These are phyloP conservation scores for Martensiomyces pterosporus DNA, from an alignment of 192 early-diverging fungal genomes.

Conservation along the genomic window DNA sequence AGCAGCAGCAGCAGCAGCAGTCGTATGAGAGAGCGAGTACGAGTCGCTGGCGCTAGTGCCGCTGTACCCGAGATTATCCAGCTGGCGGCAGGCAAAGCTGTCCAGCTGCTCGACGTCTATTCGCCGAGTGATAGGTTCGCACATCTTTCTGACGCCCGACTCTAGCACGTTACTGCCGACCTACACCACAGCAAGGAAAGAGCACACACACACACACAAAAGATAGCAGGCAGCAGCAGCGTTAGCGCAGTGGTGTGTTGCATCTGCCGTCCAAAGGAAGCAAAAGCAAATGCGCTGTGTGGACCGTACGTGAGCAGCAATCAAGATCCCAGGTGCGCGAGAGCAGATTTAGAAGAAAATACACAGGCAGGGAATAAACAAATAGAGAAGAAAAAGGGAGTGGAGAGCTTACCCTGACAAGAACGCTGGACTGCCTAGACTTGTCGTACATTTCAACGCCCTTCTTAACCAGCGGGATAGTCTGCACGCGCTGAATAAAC, in stretches of 20 bases:
- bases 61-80: slow-evolving; percentile 57
- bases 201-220: background rate
- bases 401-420: slow-evolving; percentile 55
- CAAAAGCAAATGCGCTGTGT: too few species aligned
- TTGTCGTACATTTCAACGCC: slow-evolving; percentile 69
- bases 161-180: slow-evolving; percentile 72
- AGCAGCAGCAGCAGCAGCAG: background rate
- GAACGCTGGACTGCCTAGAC: slow-evolving; percentile 59
- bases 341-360: too few species aligned
- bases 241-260: background rate
- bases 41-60: too few species aligned
- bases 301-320: too few species aligned
- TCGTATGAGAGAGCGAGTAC: too few species aligned
- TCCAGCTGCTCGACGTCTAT: slow-evolving; percentile 71
- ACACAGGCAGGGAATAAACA: slow-evolving; percentile 1
- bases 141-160: slow-evolving; percentile 65
- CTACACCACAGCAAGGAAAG: slow-evolving; percentile 10
- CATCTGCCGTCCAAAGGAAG: background rate
- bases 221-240: background rate
- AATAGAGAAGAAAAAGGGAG: slow-evolving; percentile 6
- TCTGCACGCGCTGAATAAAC: slow-evolving; percentile 76
- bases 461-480: slow-evolving; percentile 74
- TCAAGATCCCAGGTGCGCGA: too few species aligned
- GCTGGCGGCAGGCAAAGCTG: slow-evolving; percentile 69
- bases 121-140: slow-evolving; percentile 68